Evolutionary conservation across 495 filamentous ascomycete species (phyloP).

Genomic region (Neurospora sp.): DNA sequence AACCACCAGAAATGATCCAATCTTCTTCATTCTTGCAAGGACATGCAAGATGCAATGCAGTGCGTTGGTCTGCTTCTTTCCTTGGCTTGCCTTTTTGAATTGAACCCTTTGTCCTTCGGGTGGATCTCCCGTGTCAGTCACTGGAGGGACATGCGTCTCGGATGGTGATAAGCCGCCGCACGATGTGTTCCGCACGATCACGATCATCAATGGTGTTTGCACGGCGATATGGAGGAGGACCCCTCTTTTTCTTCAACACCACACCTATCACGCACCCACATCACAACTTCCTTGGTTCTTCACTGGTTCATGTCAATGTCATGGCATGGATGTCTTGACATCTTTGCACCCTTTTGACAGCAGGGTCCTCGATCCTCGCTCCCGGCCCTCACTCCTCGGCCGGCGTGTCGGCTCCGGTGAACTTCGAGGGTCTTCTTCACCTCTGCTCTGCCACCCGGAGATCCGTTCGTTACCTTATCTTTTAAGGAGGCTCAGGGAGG

Average conservation of each 20-base stretch:
- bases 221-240: not conserved
- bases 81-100: not conserved
- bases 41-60: not conserved
- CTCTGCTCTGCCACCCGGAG: not conserved
- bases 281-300: not conserved
- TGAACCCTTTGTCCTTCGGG: not conserved
- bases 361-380: not conserved
- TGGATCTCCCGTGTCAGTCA: not conserved
- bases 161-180: not conserved
- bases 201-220: not conserved
- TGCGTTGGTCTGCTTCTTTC: not conserved
- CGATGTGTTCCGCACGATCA: not conserved
- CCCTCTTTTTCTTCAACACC: not conserved
- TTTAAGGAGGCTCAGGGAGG: not conserved
- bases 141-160: not conserved
- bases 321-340: no score
- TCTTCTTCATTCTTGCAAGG: not conserved
- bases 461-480: not conserved
- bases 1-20: not conserved
- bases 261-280: not conserved
- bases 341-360: not conserved
- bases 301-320: not conserved
- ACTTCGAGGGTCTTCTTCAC: not conserved
- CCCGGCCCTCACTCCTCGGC: not conserved
- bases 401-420: not conserved